Conservation (phyloP, 345 rosid species). For the Citrus sp. region DNA sequence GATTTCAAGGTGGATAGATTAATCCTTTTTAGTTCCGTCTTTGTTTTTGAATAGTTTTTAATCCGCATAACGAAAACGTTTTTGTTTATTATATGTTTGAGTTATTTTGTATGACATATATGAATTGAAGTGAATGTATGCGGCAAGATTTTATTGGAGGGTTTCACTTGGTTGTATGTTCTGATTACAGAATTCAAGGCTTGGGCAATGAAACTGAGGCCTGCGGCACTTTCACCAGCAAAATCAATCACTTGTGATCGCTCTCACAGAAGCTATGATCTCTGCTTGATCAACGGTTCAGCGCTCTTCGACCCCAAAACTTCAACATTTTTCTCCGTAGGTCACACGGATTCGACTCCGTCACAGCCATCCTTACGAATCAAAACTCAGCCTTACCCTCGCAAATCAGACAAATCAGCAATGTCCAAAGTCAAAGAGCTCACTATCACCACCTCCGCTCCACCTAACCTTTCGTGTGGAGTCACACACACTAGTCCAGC, state of each 20-base stretch:
- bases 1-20: not conserved
- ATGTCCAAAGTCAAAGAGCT: constrained; percentile 38
- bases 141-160: too few species aligned
- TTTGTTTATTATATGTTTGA: too few species aligned
- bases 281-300: constrained; percentile 32
- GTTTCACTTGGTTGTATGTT: not conserved
- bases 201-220: not conserved
- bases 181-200: not conserved
- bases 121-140: too few species aligned
- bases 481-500: constrained; percentile 28
- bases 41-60: too few species aligned
- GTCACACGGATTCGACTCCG: not conserved
- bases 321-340: constrained; percentile 21
- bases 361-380: not conserved
- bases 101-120: too few species aligned
- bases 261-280: constrained; percentile 25
- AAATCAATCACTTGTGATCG: constrained; percentile 35
- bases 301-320: constrained; percentile 31
- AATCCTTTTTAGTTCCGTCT: too few species aligned
- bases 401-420: constrained; percentile 27
- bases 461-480: constrained; percentile 19
- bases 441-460: constrained; percentile 20
- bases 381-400: constrained; percentile 38
- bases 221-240: not conserved
- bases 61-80: too few species aligned